Percentiles rank a stretch among this genome's conserved stretches.
Evolutionary conservation across 2,329 filamentous ascomycete genomes (phyloP).

Genomic region (Dactylellina sp.): DNA sequence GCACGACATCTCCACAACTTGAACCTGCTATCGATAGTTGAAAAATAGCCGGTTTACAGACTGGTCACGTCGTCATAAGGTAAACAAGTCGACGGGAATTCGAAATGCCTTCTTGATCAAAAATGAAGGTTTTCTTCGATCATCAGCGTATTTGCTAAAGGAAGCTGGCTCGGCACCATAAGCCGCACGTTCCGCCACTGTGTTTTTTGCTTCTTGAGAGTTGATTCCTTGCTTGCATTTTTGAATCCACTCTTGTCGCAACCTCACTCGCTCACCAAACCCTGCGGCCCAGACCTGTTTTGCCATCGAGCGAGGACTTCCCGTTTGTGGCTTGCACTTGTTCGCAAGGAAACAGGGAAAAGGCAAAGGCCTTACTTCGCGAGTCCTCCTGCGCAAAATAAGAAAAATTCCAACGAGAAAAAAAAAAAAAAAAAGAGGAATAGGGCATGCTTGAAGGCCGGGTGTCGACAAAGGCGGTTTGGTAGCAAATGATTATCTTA

Average conservation of each 20-base stretch:
- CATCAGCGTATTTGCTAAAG: slow-evolving; percentile 13
- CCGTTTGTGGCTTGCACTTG: slow-evolving; percentile 57
- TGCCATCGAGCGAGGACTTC: slow-evolving; percentile 57
- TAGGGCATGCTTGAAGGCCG: too few species aligned
- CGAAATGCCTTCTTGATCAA: slow-evolving; percentile 14
- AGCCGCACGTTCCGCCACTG: slow-evolving; percentile 57
- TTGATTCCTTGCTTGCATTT: slow-evolving; percentile 46
- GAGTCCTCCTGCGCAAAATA: too few species aligned
- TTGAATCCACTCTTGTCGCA: slow-evolving; percentile 56
- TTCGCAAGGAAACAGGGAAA: slow-evolving; percentile 51
- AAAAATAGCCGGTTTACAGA: slow-evolving; percentile 23
- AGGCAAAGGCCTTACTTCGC: slow-evolving; percentile 8
- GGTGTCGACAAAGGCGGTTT: slow-evolving; percentile 7
- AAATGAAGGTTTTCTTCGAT: slow-evolving; percentile 24
- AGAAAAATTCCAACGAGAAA: slow-evolving; percentile 1
- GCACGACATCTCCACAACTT: slow-evolving; percentile 43
- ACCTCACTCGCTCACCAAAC: slow-evolving; percentile 54
- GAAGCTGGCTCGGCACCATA: slow-evolving; percentile 51
- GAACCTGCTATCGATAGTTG: slow-evolving; percentile 31
- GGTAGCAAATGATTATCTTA: neutral
- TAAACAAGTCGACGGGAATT: neutral
- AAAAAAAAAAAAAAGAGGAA: slow-evolving; percentile 14
- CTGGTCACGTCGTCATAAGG: slow-evolving; percentile 33
- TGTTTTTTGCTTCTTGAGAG: slow-evolving; percentile 9
- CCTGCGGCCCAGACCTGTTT: slow-evolving; percentile 55